Conservation (phyloP, 805 yeast genomes). For the Kuraishia cidri region DNA sequence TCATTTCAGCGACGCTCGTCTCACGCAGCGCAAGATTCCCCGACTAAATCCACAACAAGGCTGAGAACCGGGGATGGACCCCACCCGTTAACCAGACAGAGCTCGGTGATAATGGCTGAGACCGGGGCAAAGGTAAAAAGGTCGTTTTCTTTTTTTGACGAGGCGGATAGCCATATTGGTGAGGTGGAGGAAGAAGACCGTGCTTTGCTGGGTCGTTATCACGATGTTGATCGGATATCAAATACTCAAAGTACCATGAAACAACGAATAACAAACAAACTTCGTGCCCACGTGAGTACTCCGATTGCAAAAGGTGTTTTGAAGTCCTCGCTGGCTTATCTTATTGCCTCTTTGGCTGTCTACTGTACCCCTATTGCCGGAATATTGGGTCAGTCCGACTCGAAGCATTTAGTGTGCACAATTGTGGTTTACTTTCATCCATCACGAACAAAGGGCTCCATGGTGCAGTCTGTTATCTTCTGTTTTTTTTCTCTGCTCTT, state of each 20-base stretch:
- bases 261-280: too few relatives aligned
- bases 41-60: too few relatives aligned
- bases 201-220: too few relatives aligned
- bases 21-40: too few relatives aligned
- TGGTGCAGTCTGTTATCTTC: conserved; percentile 65
- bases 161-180: too few relatives aligned
- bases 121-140: conserved; percentile 27
- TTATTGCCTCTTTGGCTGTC: conserved; percentile 66
- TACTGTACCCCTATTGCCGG: conserved; percentile 41
- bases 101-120: conserved; percentile 34
- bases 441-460: conserved; percentile 67
- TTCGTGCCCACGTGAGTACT: too few relatives aligned
- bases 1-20: too few relatives aligned
- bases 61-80: too few relatives aligned
- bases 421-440: conserved; percentile 83
- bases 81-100: too few relatives aligned
- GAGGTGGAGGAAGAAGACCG: too few relatives aligned
- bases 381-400: conserved; percentile 55
- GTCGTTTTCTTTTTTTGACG: conserved; percentile 18
- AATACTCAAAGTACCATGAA: too few relatives aligned
- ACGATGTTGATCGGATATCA: too few relatives aligned
- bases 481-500: conserved; percentile 46
- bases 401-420: conserved; percentile 77
- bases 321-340: conserved; percentile 69
- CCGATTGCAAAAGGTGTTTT: conserved; percentile 21